Base-by-base conservation (phyloP, 148 eudicot species). In the Amaranthus hypochondriacus region DNA sequence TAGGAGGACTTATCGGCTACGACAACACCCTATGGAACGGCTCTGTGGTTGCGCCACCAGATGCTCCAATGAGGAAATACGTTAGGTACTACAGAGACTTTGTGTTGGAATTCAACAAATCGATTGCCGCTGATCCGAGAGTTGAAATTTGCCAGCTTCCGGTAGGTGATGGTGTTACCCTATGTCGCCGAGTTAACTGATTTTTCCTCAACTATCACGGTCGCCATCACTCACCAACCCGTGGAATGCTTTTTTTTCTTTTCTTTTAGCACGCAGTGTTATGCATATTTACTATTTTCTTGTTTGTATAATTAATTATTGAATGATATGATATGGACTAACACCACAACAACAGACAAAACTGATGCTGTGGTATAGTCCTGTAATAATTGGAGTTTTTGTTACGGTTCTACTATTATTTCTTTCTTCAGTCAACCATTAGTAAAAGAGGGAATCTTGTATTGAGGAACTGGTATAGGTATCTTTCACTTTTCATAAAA, bases 21-120 rank as follows among this genome's bases (percentile, higher is more conserved):
- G 92, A 88, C 81, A 88, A 88, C 87, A 88, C 92, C 79, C 81
- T 88, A 14, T 88, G 91, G 91, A 86, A 82, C 68, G 91, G 91
- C 14, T 86, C 89, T 6, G 83, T 88, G 74, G 92, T 77, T 44
- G 81, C 85, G 4, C 86, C 92, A 8, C 77, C 83, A 0, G 92
- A 88, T 67, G 87, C 91, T 1, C 91, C 91, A 0, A 55, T 88
- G 85, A 82, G 86, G 74, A 88, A 84, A 79, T 84, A 86, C 67
- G 89, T 88, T 2, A 80, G 85, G 82, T 84, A 84, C 51, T 84
- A 84, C 74, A 70, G 92, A 13, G 92, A 88, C 79, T 88, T 82
- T 62, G 89, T 88, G 62, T 54, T 88, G 68, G 89, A 80, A 81
- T 79, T 88, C 53, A 88, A 88, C 87, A 88, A 84, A 76, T 84